Conservation (phyloP, 2,329 filamentous ascomycete genomes). For the Ophiocordyceps robertsii region DNA sequence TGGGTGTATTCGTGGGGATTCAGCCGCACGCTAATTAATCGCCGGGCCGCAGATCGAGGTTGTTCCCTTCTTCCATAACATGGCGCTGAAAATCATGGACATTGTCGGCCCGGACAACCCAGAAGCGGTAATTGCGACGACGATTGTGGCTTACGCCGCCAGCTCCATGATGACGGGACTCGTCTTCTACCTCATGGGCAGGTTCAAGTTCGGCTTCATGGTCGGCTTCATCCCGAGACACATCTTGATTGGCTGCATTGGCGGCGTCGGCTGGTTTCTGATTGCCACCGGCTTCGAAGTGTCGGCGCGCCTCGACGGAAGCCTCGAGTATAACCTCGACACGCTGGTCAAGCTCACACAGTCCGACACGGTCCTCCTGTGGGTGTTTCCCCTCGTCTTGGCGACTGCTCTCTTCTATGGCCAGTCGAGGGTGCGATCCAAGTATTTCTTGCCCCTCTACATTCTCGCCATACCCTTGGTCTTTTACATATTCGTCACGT, state of each 20-base stretch:
- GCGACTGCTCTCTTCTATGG: slow-evolving; percentile 64
- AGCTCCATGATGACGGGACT: slow-evolving; percentile 84
- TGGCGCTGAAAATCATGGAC: slow-evolving; percentile 78
- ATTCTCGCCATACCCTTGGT: slow-evolving; percentile 66
- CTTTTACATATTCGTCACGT: slow-evolving; percentile 67
- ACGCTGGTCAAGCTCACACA: slow-evolving; percentile 65
- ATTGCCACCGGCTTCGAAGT: slow-evolving; percentile 87
- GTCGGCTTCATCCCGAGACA: slow-evolving; percentile 95
- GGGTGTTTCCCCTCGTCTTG: slow-evolving; percentile 66
- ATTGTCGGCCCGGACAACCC: slow-evolving; percentile 68
- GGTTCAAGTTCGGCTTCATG: slow-evolving; percentile 76
- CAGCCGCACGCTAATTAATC: not conserved
- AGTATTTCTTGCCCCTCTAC: slow-evolving; percentile 75
- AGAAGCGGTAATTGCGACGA: slow-evolving; percentile 82
- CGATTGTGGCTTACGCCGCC: slow-evolving; percentile 78
- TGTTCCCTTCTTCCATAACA: slow-evolving; percentile 97
- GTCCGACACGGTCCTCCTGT: slow-evolving; percentile 63
- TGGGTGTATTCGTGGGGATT: not conserved
- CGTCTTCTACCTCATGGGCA: slow-evolving; percentile 85
- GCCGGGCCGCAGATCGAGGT: slow-evolving; percentile 61
- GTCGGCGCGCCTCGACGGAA: slow-evolving; percentile 75
- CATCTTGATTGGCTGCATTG: slow-evolving; percentile 93
- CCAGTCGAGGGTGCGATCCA: slow-evolving; percentile 64
- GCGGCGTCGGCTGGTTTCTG: slow-evolving; percentile 91
- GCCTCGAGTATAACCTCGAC: slow-evolving; percentile 64